Base-by-base conservation (phyloP, 2,329 filamentous ascomycete species). In the Diaporthe vexans region DNA sequence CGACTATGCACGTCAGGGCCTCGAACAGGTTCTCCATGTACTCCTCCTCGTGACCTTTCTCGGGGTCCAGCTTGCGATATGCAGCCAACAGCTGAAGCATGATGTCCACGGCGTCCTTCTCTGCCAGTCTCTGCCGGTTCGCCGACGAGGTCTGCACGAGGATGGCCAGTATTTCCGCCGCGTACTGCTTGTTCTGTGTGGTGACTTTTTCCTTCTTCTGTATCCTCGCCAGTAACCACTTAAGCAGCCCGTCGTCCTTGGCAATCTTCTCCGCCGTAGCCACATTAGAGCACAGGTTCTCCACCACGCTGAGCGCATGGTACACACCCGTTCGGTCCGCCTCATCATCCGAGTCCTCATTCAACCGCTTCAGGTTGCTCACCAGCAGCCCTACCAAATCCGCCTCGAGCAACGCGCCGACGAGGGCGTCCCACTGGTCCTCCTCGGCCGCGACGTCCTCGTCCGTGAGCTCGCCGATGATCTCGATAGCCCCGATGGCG, bases 21-120 rank as follows among this genome's bases (percentile, higher is more conserved):
- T 98, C 95, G 81, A 99, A 99, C 0, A 98, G 81, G 77, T 99
- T 98, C 83, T 97, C 95, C 81, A 97, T 94, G 81, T 94, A 98
- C 84, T 99, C 97, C 81, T 98, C 95, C 82, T 98, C 97, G 68
- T 97, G 93, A 74, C 95, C 94, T 80, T 94, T 96, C 65, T 92
- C 90, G 0, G 97, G 97, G 80, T 99, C 95, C 65, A 92, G 90
- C 84, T 93, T 94, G 73, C 97, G 92, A 84, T 98, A 99, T 1
- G 92, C 86, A 1, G 95, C 94, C 0, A 97, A 89, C 0, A 97
- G 88, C 83, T 97, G 95, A 19, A 99, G 91, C 78, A 98, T 86
- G 4, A 89, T 83, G 79, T 99, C 96, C 10, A 97, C 88, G 0
- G 94, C 93, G 76, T 97, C 92, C 0, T 93, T 84, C 37, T 85